phyloP scores from a whole-genome alignment of 2,329 filamentous ascomycete species.

The Aspergillus eucalypticola region DNA sequence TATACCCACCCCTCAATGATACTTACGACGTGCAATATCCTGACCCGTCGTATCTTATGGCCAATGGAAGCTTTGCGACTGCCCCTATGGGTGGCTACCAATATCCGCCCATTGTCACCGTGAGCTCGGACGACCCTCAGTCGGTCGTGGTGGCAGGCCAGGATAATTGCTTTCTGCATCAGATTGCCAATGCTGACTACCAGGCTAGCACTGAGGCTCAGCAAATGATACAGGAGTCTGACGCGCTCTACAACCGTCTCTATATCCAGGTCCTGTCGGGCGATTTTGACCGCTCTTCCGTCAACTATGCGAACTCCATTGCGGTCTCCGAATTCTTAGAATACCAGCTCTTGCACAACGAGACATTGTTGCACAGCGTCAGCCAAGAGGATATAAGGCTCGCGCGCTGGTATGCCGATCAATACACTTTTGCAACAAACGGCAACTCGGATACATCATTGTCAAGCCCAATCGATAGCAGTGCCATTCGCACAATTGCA shows the following conservation, averaged over 20 bases:
- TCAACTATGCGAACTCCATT: conserved; percentile 55
- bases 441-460: conserved; percentile 45
- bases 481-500: conserved; percentile 41
- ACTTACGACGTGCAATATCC: conserved; percentile 35
- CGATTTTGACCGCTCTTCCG: conserved; percentile 40
- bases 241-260: conserved; percentile 50
- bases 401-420: conserved; percentile 51
- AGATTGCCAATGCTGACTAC: conserved; percentile 43
- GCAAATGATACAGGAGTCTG: conserved; percentile 38
- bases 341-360: conserved; percentile 57
- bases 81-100: conserved; percentile 59
- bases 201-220: conserved; percentile 44
- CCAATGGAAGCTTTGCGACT: conserved; percentile 51
- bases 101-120: conserved; percentile 53
- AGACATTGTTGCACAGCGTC: conserved; percentile 38
- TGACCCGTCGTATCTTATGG: conserved; percentile 42
- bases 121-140: conserved; percentile 49
- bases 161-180: conserved; percentile 45
- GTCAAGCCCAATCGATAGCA: conserved; percentile 24
- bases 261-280: conserved; percentile 47
- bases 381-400: conserved; percentile 32
- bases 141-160: conserved; percentile 54
- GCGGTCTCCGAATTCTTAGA: conserved; percentile 58
- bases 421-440: conserved; percentile 51
- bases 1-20: conserved; percentile 55